Conservation (phyloP, 75 land plant species). For the Pseudotsuga menziesii region DNA sequence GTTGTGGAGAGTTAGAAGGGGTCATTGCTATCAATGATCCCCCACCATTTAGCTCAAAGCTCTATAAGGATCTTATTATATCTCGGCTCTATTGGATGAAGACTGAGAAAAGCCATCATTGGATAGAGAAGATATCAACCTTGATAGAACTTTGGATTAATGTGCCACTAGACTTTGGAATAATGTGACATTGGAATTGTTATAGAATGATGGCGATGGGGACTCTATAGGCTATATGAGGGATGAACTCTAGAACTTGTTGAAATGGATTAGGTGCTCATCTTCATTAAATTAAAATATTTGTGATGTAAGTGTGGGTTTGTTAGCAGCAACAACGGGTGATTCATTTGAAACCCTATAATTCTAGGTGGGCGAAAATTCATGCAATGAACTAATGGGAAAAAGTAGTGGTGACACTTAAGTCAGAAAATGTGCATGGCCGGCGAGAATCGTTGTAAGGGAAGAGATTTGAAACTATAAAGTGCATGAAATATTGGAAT, state of each 20-base stretch:
- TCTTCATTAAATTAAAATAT: too few relatives aligned
- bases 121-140: too few relatives aligned
- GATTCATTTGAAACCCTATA: neutral
- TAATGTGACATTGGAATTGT: too few relatives aligned
- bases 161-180: too few relatives aligned
- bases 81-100: too few relatives aligned
- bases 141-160: too few relatives aligned
- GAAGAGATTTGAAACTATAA: constrained; percentile 11
- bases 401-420: constrained; percentile 12
- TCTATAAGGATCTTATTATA: neutral
- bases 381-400: neutral
- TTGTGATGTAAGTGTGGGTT: neutral
- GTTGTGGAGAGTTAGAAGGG: neutral
- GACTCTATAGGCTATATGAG: too few relatives aligned
- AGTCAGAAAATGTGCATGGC: constrained; percentile 25
- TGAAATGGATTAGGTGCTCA: neutral
- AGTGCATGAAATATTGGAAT: neutral
- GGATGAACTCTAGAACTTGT: too few relatives aligned
- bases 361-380: neutral
- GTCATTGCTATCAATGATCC: neutral
- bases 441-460: constrained; percentile 36
- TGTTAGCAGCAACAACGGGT: neutral
- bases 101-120: too few relatives aligned
- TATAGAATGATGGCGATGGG: too few relatives aligned
- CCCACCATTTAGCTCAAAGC: neutral